phyloP scores from a whole-genome alignment of 1,284 basidiomycete species.

The Ganoderma leucocontextum region DNA sequence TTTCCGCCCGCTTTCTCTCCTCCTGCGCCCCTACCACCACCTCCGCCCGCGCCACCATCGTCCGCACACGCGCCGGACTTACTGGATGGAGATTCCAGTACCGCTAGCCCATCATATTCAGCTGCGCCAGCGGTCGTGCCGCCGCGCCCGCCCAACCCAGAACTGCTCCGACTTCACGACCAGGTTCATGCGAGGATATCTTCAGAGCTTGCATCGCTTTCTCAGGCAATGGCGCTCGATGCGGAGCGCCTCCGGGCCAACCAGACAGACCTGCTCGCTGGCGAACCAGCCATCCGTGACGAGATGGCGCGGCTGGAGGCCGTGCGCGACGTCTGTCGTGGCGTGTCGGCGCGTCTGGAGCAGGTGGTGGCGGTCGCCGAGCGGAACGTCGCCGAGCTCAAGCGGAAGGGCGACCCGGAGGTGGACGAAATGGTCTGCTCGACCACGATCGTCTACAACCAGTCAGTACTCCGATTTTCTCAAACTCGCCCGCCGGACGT shows the following conservation, averaged over 20 bases:
- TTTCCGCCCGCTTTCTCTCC: conserved; percentile 37
- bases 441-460: conserved; percentile 95
- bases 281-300: conserved; percentile 92
- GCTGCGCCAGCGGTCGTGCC: conserved; percentile 54
- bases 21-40: conserved; percentile 22
- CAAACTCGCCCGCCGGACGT: background rate
- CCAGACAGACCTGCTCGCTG: conserved; percentile 85
- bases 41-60: conserved; percentile 38
- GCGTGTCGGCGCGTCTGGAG: conserved; percentile 74
- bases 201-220: conserved; percentile 72
- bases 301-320: conserved; percentile 96
- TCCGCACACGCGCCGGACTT: conserved; percentile 43
- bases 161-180: conserved; percentile 86
- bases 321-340: conserved; percentile 91
- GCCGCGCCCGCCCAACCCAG: conserved; percentile 89
- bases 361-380: conserved; percentile 72
- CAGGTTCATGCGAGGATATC: conserved; percentile 81
- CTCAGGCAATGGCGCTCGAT: conserved; percentile 72
- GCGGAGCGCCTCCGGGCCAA: conserved; percentile 82
- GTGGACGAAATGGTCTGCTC: conserved; percentile 96
- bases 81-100: conserved; percentile 45
- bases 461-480: conserved; percentile 64
- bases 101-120: conserved; percentile 29
- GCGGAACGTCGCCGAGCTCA: conserved; percentile 72
- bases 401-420: conserved; percentile 78